A percentile compares a stretch with the other conserved stretches of the same genome.
Conservation (phyloP, 257 asterid genomes). For the Buddleja alternifolia region DNA sequence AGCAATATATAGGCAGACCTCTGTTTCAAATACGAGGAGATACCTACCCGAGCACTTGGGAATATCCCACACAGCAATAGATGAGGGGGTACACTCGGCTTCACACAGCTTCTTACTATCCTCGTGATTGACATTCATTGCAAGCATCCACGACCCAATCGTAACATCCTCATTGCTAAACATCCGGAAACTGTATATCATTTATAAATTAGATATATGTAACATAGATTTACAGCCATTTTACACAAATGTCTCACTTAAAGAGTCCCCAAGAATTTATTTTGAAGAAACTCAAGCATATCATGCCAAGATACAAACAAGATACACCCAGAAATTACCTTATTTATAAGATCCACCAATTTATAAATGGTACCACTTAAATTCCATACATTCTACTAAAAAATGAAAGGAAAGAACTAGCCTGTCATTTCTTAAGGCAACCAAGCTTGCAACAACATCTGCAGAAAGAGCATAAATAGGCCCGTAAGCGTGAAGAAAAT, state of each 20-base stretch:
- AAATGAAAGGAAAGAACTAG: conserved; percentile 36
- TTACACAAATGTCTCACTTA: not conserved
- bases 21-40: conserved; percentile 11
- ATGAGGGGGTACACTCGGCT: conserved; percentile 66
- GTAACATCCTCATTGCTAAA: conserved; percentile 99
- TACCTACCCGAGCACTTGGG: conserved; percentile 94
- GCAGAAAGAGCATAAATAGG: conserved; percentile 97
- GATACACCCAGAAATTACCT: not conserved
- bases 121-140: conserved; percentile 95
- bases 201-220: conserved; percentile 4
- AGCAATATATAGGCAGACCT: not conserved
- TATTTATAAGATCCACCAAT: not conserved
- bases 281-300: not conserved
- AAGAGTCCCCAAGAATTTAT: not conserved
- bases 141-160: conserved; percentile 99
- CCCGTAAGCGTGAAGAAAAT: conserved; percentile 95
- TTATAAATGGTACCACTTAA: not conserved
- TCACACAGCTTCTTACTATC: conserved; percentile 66
- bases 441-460: conserved; percentile 93
- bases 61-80: conserved; percentile 98
- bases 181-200: conserved; percentile 82
- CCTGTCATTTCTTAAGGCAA: conserved; percentile 92
- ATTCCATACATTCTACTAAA: not conserved
- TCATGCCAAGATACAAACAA: not conserved
- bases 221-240: not conserved